phyloP scores from a whole-genome alignment of 2,329 filamentous ascomycete species.

The Cryphonectria radicalis region DNA sequence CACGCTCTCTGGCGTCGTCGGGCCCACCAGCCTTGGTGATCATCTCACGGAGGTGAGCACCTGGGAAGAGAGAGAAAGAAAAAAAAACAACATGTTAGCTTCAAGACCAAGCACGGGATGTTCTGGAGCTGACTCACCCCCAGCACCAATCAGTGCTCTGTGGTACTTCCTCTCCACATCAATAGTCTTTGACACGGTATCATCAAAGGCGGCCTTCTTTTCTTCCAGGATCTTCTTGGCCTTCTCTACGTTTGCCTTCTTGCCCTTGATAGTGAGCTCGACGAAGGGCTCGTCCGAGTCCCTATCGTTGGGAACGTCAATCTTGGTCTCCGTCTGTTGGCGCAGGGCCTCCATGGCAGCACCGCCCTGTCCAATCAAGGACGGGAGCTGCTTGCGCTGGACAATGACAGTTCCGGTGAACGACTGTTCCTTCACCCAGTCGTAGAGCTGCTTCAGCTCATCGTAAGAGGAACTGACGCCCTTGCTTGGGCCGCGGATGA shows the following conservation, averaged over 20 bases:
- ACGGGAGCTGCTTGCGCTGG: conserved; percentile 90
- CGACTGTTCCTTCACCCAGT: conserved; percentile 89
- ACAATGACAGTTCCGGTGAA: conserved; percentile 79
- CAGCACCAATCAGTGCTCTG: conserved; percentile 83
- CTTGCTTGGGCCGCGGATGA: conserved; percentile 88
- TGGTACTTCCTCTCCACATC: conserved; percentile 96
- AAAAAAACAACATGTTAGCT: conserved; percentile 47
- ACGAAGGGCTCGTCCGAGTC: conserved; percentile 73
- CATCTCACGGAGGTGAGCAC: conserved; percentile 83
- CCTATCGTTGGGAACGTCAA: conserved; percentile 84
- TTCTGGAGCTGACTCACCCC: conserved; percentile 65
- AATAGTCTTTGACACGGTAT: conserved; percentile 82
- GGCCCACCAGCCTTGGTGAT: conserved; percentile 88
- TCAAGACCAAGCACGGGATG: neutral
- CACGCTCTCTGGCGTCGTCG: conserved; percentile 79
- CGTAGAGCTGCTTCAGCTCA: conserved; percentile 84
- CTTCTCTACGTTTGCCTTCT: conserved; percentile 85
- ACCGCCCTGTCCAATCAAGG: conserved; percentile 88
- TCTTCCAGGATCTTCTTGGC: conserved; percentile 90
- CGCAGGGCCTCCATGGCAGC: conserved; percentile 90
- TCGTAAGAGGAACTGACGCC: conserved; percentile 91
- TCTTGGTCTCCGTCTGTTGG: conserved; percentile 80
- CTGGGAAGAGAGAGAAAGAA: conserved; percentile 56
- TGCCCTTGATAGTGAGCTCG: conserved; percentile 90
- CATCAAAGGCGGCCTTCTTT: conserved; percentile 84